Conservation (phyloP, 805 yeast genomes). For the Saturnispora mendoncae region DNA sequence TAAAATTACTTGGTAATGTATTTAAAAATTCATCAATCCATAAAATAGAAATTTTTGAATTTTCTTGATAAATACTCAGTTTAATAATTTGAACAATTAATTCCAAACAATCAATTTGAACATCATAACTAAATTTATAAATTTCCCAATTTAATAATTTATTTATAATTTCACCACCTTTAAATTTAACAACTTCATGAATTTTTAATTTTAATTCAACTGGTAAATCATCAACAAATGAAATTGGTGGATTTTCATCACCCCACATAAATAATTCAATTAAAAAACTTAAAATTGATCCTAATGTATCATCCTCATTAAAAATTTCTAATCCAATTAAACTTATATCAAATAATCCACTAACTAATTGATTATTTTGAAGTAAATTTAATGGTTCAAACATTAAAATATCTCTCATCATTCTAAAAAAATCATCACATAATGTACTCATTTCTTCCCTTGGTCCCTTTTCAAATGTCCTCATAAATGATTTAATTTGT, state of each 20-base stretch:
- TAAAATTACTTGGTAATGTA: conserved; percentile 52
- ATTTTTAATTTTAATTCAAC: conserved; percentile 41
- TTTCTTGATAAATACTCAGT: conserved; percentile 38
- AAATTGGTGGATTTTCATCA: conserved; percentile 67
- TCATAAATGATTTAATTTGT: conserved; percentile 53
- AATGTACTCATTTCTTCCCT: conserved; percentile 39
- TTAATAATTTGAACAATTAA: conserved; percentile 56
- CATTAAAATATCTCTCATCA: conserved; percentile 70
- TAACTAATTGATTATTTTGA: conserved; percentile 37
- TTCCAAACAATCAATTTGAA: conserved; percentile 67
- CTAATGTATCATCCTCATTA: conserved; percentile 64
- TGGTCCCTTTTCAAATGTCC: conserved; percentile 18
- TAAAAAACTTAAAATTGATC: conserved; percentile 62
- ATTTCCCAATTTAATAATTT: conserved; percentile 59
- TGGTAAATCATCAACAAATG: conserved; percentile 53
- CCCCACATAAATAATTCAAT: conserved; percentile 86
- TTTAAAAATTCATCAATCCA: conserved; percentile 55
- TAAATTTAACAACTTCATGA: conserved; percentile 29
- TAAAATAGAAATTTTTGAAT: conserved; percentile 32
- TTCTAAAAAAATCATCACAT: conserved; percentile 78
- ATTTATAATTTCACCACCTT: conserved; percentile 51
- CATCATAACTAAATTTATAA: conserved; percentile 60
- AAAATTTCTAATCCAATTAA: conserved; percentile 41
- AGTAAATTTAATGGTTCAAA: conserved; percentile 55
- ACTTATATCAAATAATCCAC: conserved; percentile 50